Evolutionary conservation across 2,329 filamentous ascomycete species (phyloP).

Genomic region (Penicillium griseofulvum): DNA sequence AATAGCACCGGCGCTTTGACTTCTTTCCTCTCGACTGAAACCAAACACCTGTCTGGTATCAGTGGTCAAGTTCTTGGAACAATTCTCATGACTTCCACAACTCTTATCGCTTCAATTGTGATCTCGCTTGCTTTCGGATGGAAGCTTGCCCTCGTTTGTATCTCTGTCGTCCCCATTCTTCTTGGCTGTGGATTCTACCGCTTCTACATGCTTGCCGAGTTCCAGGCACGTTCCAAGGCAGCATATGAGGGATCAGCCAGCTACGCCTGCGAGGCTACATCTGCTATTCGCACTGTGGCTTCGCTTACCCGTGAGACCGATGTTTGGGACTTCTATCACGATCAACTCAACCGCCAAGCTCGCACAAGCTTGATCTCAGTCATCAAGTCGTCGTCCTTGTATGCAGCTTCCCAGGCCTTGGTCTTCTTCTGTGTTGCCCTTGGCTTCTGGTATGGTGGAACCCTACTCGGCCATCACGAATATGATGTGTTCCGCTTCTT

Average conservation of each 20-base stretch:
- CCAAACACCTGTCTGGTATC: constrained; percentile 82
- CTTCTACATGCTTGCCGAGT: constrained; percentile 78
- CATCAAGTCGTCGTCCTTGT: constrained; percentile 72
- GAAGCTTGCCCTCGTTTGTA: constrained; percentile 83
- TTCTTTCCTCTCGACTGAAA: constrained; percentile 83
- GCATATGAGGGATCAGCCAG: constrained; percentile 78
- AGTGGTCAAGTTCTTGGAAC: constrained; percentile 86
- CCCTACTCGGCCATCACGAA: constrained; percentile 66
- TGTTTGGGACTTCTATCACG: constrained; percentile 69
- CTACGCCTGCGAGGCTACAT: constrained; percentile 90
- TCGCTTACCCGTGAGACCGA: constrained; percentile 83
- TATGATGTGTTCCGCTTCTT: constrained; percentile 87
- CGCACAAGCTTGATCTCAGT: constrained; percentile 69
- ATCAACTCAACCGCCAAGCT: constrained; percentile 65
- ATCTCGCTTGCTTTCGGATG: constrained; percentile 75
- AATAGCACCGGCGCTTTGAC: constrained; percentile 88
- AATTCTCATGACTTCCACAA: constrained; percentile 75
- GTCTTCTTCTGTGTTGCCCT: constrained; percentile 81
- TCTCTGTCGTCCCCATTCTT: constrained; percentile 72
- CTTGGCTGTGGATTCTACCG: constrained; percentile 81
- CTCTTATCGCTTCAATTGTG: constrained; percentile 69
- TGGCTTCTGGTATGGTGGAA: constrained; percentile 90
- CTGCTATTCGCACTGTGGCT: constrained; percentile 89
- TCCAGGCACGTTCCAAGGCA: constrained; percentile 73
- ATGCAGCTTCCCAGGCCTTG: constrained; percentile 79